Evolutionary conservation across 2,329 filamentous ascomycete species (phyloP), one percentile per base, ranked within the genome.

Genomic region (Fusarium liriodendri): DNA sequence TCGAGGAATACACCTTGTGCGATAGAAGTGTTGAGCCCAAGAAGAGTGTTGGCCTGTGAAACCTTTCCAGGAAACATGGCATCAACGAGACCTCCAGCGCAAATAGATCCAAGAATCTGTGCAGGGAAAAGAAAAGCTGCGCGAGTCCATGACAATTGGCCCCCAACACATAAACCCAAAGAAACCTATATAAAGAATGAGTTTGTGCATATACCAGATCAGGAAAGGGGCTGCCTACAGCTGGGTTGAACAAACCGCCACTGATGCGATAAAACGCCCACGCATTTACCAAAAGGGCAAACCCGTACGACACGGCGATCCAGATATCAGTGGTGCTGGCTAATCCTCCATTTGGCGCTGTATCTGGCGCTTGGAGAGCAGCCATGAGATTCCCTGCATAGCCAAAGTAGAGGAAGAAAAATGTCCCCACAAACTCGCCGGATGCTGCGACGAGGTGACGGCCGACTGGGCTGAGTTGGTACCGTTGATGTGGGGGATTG

Each of bases 1-100:
- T 92, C 91, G 50, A 92, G 87, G 74, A 92, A 91, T 20, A 92
- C 82, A 14, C 90, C 90, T 58, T 88, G 89, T 0, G 83, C 83
- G 20, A 86, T 82, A 42, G 83, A 87, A 5, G 87, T 83, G 22
- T 85, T 85, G 7, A 83, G 84, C 0, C 85, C 86, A 3, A 92
- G 83, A 2, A 64, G 57, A 2, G 84, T 84, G 3, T 90, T 92
- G 32, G 81, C 82, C 6, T 89, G 88, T 4, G 85, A 83, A 18
- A 89, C 76, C 2, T 81, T 78, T 0, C 87, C 88, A 0, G 90
- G 89, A 37, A 91, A 86, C 37, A 92, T 82, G 2, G 83, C 86
- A 27, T 85, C 84, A 11, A 90, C 87, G 1, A 92, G 83, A 13
- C 85, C 89, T 0, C 88, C 86, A 0, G 90, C 87, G 2, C 86